Percentiles rank a stretch among this genome's conserved stretches.
These are phyloP conservation scores for Jimgerdemannia lactiflua DNA, from an alignment of 192 early-diverging fungal genomes.

Conservation along the genomic window DNA sequence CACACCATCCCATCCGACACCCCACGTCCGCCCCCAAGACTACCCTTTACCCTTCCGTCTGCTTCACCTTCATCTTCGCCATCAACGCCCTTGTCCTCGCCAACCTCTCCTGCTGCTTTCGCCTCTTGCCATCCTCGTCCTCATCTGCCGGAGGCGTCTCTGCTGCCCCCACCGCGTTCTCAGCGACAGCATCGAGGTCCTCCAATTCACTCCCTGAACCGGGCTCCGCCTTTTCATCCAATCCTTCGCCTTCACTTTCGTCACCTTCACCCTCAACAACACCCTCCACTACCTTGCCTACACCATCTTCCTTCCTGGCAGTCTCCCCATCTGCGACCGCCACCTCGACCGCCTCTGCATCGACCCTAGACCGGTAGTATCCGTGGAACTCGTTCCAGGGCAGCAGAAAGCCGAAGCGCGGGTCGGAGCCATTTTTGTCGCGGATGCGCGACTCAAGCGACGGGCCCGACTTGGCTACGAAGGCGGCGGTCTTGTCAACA, in stretches of 20 bases:
- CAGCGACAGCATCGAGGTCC: neutral
- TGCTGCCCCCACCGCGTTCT: neutral
- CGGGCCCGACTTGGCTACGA: conserved; percentile 37
- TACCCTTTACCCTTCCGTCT: too few species aligned
- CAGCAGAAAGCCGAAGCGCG: conserved; percentile 44
- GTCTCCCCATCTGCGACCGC: conserved; percentile 7
- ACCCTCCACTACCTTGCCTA: neutral
- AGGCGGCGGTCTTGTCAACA: conserved; percentile 40
- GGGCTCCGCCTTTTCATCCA: neutral
- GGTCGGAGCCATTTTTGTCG: conserved; percentile 35
- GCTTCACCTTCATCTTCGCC: too few species aligned
- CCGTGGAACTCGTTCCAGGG: conserved; percentile 46
- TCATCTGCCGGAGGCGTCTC: conserved; percentile 5
- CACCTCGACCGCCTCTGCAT: conserved; percentile 21
- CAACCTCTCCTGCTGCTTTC: conserved; percentile 1
- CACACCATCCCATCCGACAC: too few species aligned
- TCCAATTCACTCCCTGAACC: neutral
- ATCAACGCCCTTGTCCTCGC: neutral
- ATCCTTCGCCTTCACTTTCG: neutral
- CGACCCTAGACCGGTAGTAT: conserved; percentile 33
- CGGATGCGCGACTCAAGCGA: conserved; percentile 40
- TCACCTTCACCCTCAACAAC: neutral
- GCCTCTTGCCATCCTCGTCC: conserved; percentile 4
- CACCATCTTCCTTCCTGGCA: neutral
- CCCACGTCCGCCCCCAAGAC: too few species aligned